Evolutionary conservation across 2,329 filamentous ascomycete species (phyloP).

Genomic region (Hawksworthiomyces lignivorus): DNA sequence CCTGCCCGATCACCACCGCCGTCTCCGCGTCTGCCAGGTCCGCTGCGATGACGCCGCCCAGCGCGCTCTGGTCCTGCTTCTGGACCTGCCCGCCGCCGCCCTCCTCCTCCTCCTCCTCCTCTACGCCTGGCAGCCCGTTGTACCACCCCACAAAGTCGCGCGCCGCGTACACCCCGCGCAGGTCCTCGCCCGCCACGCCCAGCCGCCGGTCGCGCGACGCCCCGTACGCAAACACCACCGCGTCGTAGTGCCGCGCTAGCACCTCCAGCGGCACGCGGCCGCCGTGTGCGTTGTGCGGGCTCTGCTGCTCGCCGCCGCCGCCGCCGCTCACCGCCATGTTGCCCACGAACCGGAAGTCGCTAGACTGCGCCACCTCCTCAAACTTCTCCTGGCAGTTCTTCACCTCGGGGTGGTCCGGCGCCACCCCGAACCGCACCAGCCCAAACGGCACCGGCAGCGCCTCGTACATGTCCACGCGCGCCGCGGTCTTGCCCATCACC

Average conservation of each 20-base stretch:
- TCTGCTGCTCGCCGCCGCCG: slow-evolving; percentile 27
- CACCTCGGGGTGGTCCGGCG: slow-evolving; percentile 97
- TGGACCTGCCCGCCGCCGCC: slow-evolving; percentile 38
- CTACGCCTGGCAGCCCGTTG: slow-evolving; percentile 86
- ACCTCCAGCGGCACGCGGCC: slow-evolving; percentile 55
- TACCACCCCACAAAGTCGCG: slow-evolving; percentile 97
- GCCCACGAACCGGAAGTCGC: slow-evolving; percentile 82
- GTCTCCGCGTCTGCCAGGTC: slow-evolving; percentile 69
- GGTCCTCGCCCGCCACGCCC: slow-evolving; percentile 70
- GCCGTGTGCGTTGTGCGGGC: slow-evolving; percentile 28
- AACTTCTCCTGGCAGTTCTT: slow-evolving; percentile 99
- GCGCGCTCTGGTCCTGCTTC: no score
- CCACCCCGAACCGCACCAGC: slow-evolving; percentile 86
- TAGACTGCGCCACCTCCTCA: slow-evolving; percentile 72
- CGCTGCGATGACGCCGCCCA: slow-evolving; percentile 37
- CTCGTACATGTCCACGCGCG: slow-evolving; percentile 92
- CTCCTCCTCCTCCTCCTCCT: no score
- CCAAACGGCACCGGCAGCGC: slow-evolving; percentile 87
- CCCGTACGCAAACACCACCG: slow-evolving; percentile 86
- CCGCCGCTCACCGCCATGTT: slow-evolving; percentile 67
- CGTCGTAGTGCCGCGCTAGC: slow-evolving; percentile 79
- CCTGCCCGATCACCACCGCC: slow-evolving; percentile 85
- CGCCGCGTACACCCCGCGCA: slow-evolving; percentile 76
- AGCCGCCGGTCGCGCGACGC: slow-evolving; percentile 76
- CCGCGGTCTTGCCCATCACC: slow-evolving; percentile 65